Conservation (phyloP, 2,329 filamentous ascomycete species). For the Trichoderma sp. region DNA sequence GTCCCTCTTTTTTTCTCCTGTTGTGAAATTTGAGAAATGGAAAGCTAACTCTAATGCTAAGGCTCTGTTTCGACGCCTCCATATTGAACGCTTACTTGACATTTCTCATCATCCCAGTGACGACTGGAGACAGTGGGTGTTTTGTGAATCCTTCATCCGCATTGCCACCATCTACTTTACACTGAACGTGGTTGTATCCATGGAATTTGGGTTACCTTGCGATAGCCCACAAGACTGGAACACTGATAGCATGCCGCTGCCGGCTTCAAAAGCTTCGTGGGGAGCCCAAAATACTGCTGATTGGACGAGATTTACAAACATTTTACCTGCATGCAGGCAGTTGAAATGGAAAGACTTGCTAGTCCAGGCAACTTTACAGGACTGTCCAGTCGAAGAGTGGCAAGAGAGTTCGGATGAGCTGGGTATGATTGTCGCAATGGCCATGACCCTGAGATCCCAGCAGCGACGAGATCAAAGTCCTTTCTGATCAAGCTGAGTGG, state of each 20-base stretch:
- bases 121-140: constrained; percentile 3
- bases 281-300: neutral
- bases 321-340: neutral
- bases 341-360: neutral
- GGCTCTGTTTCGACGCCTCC: neutral
- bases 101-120: neutral
- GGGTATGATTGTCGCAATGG: constrained; percentile 11
- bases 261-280: constrained; percentile 8
- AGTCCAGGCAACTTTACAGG: neutral
- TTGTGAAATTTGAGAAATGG: neutral
- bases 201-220: constrained; percentile 2
- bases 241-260: neutral
- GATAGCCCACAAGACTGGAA: constrained; percentile 2
- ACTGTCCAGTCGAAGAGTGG: neutral
- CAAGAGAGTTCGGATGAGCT: constrained; percentile 11
- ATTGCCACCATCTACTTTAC: constrained; percentile 1
- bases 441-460: neutral
- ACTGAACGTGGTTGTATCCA: neutral
- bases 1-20: too few relatives aligned
- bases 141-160: constrained; percentile 9
- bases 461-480: neutral
- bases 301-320: neutral
- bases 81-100: neutral
- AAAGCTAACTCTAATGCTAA: neutral
- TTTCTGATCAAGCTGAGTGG: neutral